Evolutionary conservation across 768 basidiomycete species (phyloP), one percentile per base, ranked within the genome.

Genomic region (Termitomyces sp.): DNA sequence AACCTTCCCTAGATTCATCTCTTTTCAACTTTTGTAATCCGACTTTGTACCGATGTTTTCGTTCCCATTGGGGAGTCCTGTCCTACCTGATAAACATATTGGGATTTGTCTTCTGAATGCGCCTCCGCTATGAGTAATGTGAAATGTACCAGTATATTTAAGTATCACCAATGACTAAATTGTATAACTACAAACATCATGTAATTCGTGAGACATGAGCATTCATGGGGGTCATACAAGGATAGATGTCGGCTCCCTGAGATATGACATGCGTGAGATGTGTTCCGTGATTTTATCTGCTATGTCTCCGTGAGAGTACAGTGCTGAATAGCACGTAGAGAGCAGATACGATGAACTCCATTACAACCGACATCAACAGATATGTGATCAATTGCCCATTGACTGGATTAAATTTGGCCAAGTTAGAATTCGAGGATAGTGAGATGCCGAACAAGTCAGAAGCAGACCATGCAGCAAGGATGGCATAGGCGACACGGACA

Each of bases 401-500:
- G 37, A 81, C 63, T 50, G 80, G 73, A 61, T 85, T 83, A 65
- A 86, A 80, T 64, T 78, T 77, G 38, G 76, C 77, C 7, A 87
- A 74, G 5, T 71, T 68, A 19, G 71, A 59, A 59, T 78, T 78
- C 21, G 70, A 58, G 8, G 76, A 75, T 30, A 65, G 68, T 47
- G 68, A 44, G 30, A 57, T 47, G 53, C 76, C 79, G 49, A 77
- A 73, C 47, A 75, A 63, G 58, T 77, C 75, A 12, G 75, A 72
- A 15, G 85, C 71, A 21, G 84, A 83, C 72, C 79, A 87, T 6
- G 78, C 78, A 28, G 79, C 74, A 42, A 88, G 74, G 37, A 88
- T 68, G 44, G 78, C 74, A 63, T 87, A 88, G n/a, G 75, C 71
- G 55, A 78, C 75, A 53, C 79, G 77, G 35, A 81, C 78, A 17